A percentile compares a stretch with the other conserved stretches of the same genome.
Conservation (phyloP, 805 yeast species). For the Starmerella kuoi region DNA sequence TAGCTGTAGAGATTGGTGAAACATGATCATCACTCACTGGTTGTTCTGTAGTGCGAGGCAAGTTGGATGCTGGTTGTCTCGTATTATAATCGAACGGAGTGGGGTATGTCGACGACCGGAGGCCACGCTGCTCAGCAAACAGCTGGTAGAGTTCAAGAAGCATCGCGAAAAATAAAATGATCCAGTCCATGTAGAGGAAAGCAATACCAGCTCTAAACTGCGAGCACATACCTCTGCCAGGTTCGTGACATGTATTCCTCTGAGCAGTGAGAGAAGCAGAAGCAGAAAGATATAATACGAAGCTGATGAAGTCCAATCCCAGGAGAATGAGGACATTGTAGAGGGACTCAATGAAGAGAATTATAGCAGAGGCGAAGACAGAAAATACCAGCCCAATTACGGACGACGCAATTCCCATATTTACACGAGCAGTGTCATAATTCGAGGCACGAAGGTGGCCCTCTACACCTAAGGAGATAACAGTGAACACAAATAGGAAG, state of each 20-base stretch:
- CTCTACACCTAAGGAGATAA: slow-evolving; percentile 71
- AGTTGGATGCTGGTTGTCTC: neutral
- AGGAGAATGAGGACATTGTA: slow-evolving; percentile 1
- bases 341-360: slow-evolving; percentile 6
- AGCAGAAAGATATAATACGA: slow-evolving; percentile 16
- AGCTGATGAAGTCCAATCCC: slow-evolving; percentile 16
- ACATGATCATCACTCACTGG: too few species aligned
- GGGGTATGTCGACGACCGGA: slow-evolving; percentile 3
- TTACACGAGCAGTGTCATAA: slow-evolving; percentile 13
- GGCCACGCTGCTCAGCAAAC: slow-evolving; percentile 3
- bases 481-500: slow-evolving; percentile 59
- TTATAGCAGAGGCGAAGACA: slow-evolving; percentile 5
- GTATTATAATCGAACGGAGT: neutral
- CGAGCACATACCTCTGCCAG: slow-evolving; percentile 14
- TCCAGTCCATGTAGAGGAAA: slow-evolving; percentile 21
- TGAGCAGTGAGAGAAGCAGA: slow-evolving; percentile 13
- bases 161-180: slow-evolving; percentile 12
- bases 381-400: slow-evolving; percentile 14
- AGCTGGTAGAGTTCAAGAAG: slow-evolving; percentile 13
- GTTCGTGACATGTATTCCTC: slow-evolving; percentile 13
- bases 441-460: slow-evolving; percentile 27
- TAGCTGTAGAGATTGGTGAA: too few species aligned
- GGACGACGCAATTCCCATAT: slow-evolving; percentile 18
- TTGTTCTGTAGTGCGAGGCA: too few species aligned
- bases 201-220: slow-evolving; percentile 16